These are phyloP conservation scores for Stephania cephalantha DNA, from an alignment of 164 flowering plant species.

Conservation along the genomic window DNA sequence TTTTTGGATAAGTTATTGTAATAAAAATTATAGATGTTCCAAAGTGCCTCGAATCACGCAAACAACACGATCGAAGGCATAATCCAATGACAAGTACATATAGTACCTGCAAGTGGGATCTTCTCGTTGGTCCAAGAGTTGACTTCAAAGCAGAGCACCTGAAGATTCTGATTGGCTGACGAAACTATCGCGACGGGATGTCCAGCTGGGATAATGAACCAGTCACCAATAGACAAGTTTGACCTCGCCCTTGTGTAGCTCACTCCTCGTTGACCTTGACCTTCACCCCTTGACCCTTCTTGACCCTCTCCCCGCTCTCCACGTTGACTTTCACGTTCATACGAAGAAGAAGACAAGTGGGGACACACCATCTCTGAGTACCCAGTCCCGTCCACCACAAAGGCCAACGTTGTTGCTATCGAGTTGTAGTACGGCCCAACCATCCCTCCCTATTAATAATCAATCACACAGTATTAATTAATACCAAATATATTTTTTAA, in stretches of 20 bases:
- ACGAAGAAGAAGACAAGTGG: conserved; percentile 18
- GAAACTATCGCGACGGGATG: conserved; percentile 53
- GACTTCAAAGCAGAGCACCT: conserved; percentile 47
- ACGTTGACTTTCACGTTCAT: not conserved
- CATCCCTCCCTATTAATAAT: conserved; percentile 29
- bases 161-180: conserved; percentile 35
- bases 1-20: too few species aligned
- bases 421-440: conserved; percentile 38
- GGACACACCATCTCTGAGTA: conserved; percentile 50
- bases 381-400: conserved; percentile 37
- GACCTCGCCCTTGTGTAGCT: conserved; percentile 22
- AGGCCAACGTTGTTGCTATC: conserved; percentile 22
- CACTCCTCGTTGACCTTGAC: not conserved
- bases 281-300: not conserved
- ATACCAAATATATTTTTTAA: too few species aligned
- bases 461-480: too few species aligned
- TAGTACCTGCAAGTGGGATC: conserved; percentile 47
- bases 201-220: conserved; percentile 42
- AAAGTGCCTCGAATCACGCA: too few species aligned
- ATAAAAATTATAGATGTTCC: too few species aligned
- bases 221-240: conserved; percentile 24
- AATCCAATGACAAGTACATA: too few species aligned
- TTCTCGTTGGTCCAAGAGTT: conserved; percentile 34
- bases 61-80: too few species aligned
- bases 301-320: not conserved